These are phyloP conservation scores for Aspergillus avenaceus DNA, from an alignment of 495 filamentous ascomycete genomes.

Conservation along the genomic window DNA sequence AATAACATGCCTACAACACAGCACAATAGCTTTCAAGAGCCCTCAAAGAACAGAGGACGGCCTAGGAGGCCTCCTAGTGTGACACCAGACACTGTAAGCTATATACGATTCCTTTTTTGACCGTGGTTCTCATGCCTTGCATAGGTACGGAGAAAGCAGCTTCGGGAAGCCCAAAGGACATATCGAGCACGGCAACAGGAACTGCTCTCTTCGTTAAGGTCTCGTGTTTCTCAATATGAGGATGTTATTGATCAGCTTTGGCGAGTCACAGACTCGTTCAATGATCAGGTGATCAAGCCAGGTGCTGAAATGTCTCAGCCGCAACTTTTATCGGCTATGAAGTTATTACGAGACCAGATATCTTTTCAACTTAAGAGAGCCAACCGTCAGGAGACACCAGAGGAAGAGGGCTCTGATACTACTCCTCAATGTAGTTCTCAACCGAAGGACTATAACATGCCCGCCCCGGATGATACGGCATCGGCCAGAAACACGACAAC, in stretches of 20 bases:
- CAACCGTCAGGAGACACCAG: not conserved
- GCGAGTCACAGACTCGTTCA: constrained; percentile 9
- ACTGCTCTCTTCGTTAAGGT: constrained; percentile 12
- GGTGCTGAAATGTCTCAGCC: constrained; percentile 4
- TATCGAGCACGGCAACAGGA: constrained; percentile 19
- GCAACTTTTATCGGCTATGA: constrained; percentile 7
- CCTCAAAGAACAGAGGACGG: not conserved
- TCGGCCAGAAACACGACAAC: not conserved
- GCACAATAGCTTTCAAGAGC: not conserved
- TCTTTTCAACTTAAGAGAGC: constrained; percentile 4
- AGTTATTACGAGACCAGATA: constrained; percentile 10
- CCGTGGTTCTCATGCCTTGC: not conserved
- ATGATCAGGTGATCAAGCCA: constrained; percentile 5
- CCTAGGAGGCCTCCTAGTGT: not conserved
- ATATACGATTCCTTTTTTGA: not conserved
- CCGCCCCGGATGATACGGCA: too few relatives aligned
- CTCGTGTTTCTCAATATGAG: constrained; percentile 13
- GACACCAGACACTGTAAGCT: not conserved
- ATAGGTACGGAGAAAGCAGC: constrained; percentile 13
- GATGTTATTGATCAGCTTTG: constrained; percentile 11
- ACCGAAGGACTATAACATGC: too few relatives aligned
- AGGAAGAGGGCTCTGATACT: not conserved
- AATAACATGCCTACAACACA: not conserved
- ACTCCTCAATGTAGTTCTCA: not conserved
- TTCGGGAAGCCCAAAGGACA: constrained; percentile 18